These are phyloP conservation scores for Candida chauliodis DNA, from an alignment of 805 yeast genomes.

Conservation along the genomic window DNA sequence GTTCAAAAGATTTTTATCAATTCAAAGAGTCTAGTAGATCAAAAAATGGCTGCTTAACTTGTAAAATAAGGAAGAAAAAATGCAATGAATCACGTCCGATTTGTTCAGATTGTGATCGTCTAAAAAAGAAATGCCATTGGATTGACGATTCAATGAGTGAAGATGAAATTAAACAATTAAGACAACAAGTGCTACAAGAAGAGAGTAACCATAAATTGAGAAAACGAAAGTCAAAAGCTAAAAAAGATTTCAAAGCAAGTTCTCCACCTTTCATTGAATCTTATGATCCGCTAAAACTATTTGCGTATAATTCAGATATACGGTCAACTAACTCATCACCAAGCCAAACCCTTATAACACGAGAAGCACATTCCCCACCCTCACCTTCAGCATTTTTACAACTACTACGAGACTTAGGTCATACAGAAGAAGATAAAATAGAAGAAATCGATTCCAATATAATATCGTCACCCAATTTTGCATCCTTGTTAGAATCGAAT, in stretches of 20 bases:
- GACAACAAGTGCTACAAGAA: slow-evolving; percentile 31
- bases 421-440: slow-evolving; percentile 7
- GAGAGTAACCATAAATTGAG: slow-evolving; percentile 43
- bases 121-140: slow-evolving; percentile 48
- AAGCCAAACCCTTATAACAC: slow-evolving; percentile 10
- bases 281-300: slow-evolving; percentile 7
- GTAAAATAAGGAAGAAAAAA: slow-evolving; percentile 61
- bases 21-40: slow-evolving; percentile 34
- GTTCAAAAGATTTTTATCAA: slow-evolving; percentile 13
- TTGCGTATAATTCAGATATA: slow-evolving; percentile 12
- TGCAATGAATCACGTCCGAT: slow-evolving; percentile 50
- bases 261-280: background rate
- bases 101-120: slow-evolving; percentile 48
- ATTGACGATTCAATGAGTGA: slow-evolving; percentile 41
- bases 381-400: slow-evolving; percentile 23
- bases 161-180: slow-evolving; percentile 33
- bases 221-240: slow-evolving; percentile 24
- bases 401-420: slow-evolving; percentile 22
- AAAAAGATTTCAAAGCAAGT: too few relatives aligned
- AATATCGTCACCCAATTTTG: slow-evolving; percentile 5
- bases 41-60: slow-evolving; percentile 63
- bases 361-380: slow-evolving; percentile 11
- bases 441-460: slow-evolving; percentile 5
- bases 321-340: slow-evolving; percentile 10
- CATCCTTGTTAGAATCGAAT: slow-evolving; percentile 5